Evolutionary conservation across 2,329 filamentous ascomycete species (phyloP).

Genomic region (Albifimbria verrucaria): DNA sequence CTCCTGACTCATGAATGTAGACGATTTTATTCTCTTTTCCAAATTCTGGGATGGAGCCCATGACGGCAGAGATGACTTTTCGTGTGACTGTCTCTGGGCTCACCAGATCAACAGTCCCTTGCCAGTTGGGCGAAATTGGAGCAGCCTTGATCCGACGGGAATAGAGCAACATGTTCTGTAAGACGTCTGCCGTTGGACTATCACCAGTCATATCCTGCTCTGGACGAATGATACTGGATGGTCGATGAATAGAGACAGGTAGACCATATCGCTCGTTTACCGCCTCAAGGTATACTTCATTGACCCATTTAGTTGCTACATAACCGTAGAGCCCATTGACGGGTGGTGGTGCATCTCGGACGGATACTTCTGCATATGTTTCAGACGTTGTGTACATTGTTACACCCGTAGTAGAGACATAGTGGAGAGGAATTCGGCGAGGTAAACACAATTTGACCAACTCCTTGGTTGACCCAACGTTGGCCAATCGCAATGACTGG

Average conservation of each 20-base stretch:
- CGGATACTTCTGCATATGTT: neutral
- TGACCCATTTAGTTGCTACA: neutral
- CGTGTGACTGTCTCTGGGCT: neutral
- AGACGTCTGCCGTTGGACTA: neutral
- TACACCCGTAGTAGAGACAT: neutral
- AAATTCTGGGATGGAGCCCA: neutral
- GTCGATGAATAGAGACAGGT: neutral
- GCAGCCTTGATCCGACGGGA: neutral
- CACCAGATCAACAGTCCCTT: neutral
- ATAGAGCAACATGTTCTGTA: neutral
- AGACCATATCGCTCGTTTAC: neutral
- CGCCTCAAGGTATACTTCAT: neutral
- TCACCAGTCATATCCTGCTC: neutral
- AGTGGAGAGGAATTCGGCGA: neutral
- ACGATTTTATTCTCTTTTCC: neutral
- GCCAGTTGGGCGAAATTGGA: neutral
- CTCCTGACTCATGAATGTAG: neutral
- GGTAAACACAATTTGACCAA: neutral
- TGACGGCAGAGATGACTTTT: neutral
- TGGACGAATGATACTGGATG: neutral
- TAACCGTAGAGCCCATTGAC: neutral
- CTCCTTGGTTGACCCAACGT: neutral
- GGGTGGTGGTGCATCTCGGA: neutral
- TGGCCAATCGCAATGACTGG: neutral
- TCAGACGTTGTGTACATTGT: neutral